Evolutionary conservation across 306 rosid species (phyloP), one percentile per base, ranked within the genome.

Genomic region (Cucurbita ficifolia): DNA sequence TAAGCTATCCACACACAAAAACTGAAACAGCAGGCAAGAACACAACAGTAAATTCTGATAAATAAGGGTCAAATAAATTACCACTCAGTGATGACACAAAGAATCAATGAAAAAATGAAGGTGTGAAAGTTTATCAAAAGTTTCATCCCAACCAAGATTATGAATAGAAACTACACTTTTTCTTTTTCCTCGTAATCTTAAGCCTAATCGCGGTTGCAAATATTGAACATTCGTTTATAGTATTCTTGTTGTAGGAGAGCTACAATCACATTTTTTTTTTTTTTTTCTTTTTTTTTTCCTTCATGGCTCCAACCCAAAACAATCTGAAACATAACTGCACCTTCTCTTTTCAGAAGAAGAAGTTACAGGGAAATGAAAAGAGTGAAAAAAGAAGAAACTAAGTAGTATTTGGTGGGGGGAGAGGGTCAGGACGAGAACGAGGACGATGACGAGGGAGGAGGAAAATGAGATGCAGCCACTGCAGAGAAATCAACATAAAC

Each of bases 241-340:
- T 72, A 36, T 72, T 61, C 61, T 61, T 75, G 71, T 49, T 61
- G 78, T 75, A 62, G 73, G 78, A 75, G 73, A 62, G 73, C 77
- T 74, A 74, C 77, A 75, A 75, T 75, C 72, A 62, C 73, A 75
- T 49, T 62, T 64, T 53, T 73, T 36, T 3, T 48, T 48, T 2
- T 12, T 54, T 46, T 38, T 42, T 72, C 17, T 48, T 57, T 33
- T 72, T 52, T 72, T 49, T 64, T 22, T 54, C 76, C 76, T 73
- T 56, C 74, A 49, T 70, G 74, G 74, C 74, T 70, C 74, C 74
- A 70, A 73, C 65, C 76, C 76, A 74, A 74, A 56, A 58, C 77
- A 56, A 56, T 45, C 40, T 58, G 43, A 74, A 56, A 56, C 77
- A 57, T 74, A 55, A 58, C 55, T 55, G 54, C 40, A 73, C 13